Base-by-base conservation (phyloP, 192 early-diverging fungal species). In the Paraglomus brasilianum region DNA sequence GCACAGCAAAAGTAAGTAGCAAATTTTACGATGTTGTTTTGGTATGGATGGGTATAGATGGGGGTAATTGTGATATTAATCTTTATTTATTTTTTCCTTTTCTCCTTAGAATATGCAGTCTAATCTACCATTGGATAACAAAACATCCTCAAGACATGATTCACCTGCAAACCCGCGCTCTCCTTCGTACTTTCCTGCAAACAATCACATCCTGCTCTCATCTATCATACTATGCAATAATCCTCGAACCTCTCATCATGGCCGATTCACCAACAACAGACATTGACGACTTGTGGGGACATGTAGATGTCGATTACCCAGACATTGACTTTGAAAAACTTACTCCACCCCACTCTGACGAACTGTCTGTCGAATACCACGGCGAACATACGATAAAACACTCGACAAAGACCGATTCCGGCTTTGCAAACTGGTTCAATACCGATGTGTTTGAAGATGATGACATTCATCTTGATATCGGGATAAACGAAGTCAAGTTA, bases 141-240 rank as follows among this genome's bases (percentile, higher is more conserved):
- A 57, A 75, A 46, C 65, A 79, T 63, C 77, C 77, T n/a, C 69
- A 79, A 19, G 77, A 79, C 36, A 40, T 79, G 14, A 71, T 75
- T 24, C 77, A 79, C 52, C 74, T 69, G 1, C 77, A 79, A 19
- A 79, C 77, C 2, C 57, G 74, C 7, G 67, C 75, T 36, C 48
- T 68, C 14, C 30, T 79, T 61, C 69, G 14, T 59, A 52, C 11
- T 64, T 79, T 53, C 64, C 73, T 13, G 41, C 58, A 41, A 62
- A 73, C 38, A 67, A 74, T 46, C 53, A 68, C 10, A 47, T 65
- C 1, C 51, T 71, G 51, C 71, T 74, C 69, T 66, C 77, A 51
- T 79, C 48, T 79, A 67, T n/a, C 49, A 43, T 17, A 66, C 65
- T 59, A 53, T 73, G 17, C 48, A 63, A 24, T 72, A 60, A 14